A percentile compares a stretch with the other conserved stretches of the same genome.
Conservation (phyloP, 2,329 filamentous ascomycete species). For the Fusarium fracticaudum region DNA sequence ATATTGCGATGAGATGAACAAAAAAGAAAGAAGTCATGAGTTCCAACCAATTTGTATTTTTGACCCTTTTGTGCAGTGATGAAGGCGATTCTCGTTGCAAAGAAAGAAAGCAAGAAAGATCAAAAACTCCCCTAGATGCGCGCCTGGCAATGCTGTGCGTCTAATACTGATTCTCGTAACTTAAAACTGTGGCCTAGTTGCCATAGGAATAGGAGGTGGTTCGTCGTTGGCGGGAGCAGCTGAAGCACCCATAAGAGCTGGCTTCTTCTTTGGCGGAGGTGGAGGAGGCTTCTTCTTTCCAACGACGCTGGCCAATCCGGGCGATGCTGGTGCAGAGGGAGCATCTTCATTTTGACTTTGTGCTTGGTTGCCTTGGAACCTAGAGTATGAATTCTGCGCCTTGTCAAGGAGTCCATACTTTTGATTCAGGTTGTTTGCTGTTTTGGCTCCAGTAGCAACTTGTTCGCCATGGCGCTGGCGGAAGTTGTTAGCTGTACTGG, state of each 20-base stretch:
- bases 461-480: constrained; percentile 76
- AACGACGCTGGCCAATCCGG: constrained; percentile 33
- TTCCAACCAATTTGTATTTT: constrained; percentile 21
- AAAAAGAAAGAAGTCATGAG: constrained; percentile 34
- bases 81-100: background rate
- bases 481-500: constrained; percentile 73
- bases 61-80: background rate
- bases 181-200: constrained; percentile 60
- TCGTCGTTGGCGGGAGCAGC: constrained; percentile 42
- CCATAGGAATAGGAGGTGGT: constrained; percentile 63
- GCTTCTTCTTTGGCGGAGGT: constrained; percentile 64
- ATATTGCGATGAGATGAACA: constrained; percentile 39
- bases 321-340: constrained; percentile 5
- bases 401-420: constrained; percentile 66
- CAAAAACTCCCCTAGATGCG: constrained; percentile 8
- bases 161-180: background rate
- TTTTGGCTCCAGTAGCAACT: constrained; percentile 67
- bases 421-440: constrained; percentile 66
- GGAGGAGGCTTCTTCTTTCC: constrained; percentile 66
- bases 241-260: constrained; percentile 45
- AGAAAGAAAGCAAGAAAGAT: background rate
- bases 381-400: constrained; percentile 43
- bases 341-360: constrained; percentile 26
- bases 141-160: constrained; percentile 23
- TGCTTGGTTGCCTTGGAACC: constrained; percentile 27